A percentile compares a stretch with the other conserved stretches of the same genome.
These are phyloP conservation scores for Beauveria scarabaeidicola DNA, from an alignment of 2,329 filamentous ascomycete genomes.

Conservation along the genomic window DNA sequence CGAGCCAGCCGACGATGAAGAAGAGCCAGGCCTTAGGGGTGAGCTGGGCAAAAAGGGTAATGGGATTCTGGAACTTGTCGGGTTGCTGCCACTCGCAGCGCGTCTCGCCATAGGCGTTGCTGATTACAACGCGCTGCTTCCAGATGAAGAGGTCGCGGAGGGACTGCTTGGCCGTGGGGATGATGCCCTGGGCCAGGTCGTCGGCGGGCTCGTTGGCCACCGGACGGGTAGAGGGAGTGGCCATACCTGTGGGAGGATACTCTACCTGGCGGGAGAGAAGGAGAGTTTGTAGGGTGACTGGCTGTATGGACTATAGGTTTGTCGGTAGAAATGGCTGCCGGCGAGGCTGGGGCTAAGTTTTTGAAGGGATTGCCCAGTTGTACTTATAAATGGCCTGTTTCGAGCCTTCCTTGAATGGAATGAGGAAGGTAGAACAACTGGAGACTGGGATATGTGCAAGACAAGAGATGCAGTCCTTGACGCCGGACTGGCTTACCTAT, in stretches of 20 bases:
- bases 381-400: neutral
- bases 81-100: slow-evolving; percentile 61
- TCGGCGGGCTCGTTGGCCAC: slow-evolving; percentile 47
- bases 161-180: slow-evolving; percentile 57
- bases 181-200: slow-evolving; percentile 55
- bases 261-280: neutral
- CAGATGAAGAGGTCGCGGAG: slow-evolving; percentile 60
- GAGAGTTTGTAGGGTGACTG: too few relatives aligned
- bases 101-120: slow-evolving; percentile 56
- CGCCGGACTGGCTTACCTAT: neutral
- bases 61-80: slow-evolving; percentile 59
- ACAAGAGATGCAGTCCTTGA: neutral
- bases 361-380: neutral
- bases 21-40: slow-evolving; percentile 62
- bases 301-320: neutral
- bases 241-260: neutral
- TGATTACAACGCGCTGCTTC: slow-evolving; percentile 63
- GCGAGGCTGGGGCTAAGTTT: neutral
- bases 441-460: too few relatives aligned
- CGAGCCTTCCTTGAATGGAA: neutral
- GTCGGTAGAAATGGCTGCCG: neutral
- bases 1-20: slow-evolving; percentile 63
- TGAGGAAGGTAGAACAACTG: neutral
- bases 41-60: slow-evolving; percentile 59
- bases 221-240: neutral